Base-by-base conservation (phyloP, 2,329 filamentous ascomycete genomes). In the Trichoderma afroharzianum region DNA sequence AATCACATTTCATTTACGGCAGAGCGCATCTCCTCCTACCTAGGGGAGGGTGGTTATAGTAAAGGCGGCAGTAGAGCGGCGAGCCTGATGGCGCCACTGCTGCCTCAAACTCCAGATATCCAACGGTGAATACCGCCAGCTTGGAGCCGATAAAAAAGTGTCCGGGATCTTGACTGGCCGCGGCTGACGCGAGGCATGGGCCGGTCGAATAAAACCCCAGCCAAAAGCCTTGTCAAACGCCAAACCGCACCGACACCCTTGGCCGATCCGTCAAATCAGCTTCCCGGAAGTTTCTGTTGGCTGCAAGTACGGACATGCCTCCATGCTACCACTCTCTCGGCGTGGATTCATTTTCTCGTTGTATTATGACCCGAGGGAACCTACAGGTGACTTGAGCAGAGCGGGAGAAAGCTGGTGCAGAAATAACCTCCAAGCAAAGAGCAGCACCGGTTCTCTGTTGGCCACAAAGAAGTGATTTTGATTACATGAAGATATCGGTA, bases 61-160 rank as follows among this genome's bases (percentile, higher is more conserved):
- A 59, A 32, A 33, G 3, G 15, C 28, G 18, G n/a, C 4, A 18
- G 33, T 14, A 7, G 21, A 57, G 24, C n/a, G 2, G 33, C 33
- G 24, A 58, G 24, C 21, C 43, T 53, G 28, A 18, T 63, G 18
- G 47, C 47, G n/a, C n/a, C n/a, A 24, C 62, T 18, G 28, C 21
- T 21, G 28, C 33, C 30, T 21, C 36, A 21, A 43, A 33, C 30
- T 32, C n/a, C 26, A 30, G 39, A 50, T 32, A 12, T 21, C 50
- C 63, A 67, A 58, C 32, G 8, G 6, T 5, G 12, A 33, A 21
- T 69, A 69, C 66, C 66, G 57, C 57, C 66, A 69, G 66, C 55
- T 61, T 69, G 66, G 66, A 53, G 26, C 66, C 66, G 66, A 69
- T 11, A 24, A 32, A 24, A 32, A 28, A 30, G 11, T 11, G n/a